These are phyloP conservation scores for Camelina neglecta DNA, from an alignment of 345 rosid genomes.

Conservation along the genomic window DNA sequence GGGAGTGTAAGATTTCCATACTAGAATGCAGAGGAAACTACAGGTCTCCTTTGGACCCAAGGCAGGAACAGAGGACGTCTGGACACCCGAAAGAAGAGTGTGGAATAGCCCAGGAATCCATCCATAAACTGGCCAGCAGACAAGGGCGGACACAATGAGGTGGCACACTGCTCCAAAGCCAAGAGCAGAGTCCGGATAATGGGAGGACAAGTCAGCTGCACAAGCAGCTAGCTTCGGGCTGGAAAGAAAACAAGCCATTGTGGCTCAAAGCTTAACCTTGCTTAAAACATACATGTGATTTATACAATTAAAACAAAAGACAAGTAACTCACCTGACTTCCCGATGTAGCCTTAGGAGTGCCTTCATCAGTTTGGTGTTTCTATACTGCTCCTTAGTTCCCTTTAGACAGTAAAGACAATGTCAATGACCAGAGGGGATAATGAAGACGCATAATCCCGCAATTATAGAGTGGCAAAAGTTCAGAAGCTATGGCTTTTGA, in stretches of 20 bases:
- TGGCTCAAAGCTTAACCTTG: constrained; percentile 33
- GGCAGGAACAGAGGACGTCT: constrained; percentile 68
- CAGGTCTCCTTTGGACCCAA: constrained; percentile 98
- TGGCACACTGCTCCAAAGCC: constrained; percentile 96
- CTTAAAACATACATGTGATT: constrained; percentile 21
- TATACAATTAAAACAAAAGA: constrained; percentile 24
- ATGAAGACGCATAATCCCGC: constrained; percentile 1
- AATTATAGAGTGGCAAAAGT: constrained; percentile 11
- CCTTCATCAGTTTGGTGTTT: constrained; percentile 89
- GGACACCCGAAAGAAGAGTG: constrained; percentile 78
- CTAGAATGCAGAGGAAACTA: constrained; percentile 91
- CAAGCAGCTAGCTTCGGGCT: constrained; percentile 97
- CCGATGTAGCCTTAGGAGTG: constrained; percentile 81
- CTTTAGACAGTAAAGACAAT: constrained; percentile 49
- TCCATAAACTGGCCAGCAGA: constrained; percentile 92
- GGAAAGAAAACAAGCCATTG: constrained; percentile 48
- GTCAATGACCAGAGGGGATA: constrained; percentile 30
- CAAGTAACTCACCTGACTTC: constrained; percentile 77
- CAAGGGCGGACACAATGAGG: constrained; percentile 87
- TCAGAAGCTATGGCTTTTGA: constrained; percentile 30
- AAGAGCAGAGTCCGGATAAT: constrained; percentile 90
- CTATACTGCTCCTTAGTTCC: constrained; percentile 89
- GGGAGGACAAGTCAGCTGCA: constrained; percentile 89
- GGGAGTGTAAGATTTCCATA: constrained; percentile 49
- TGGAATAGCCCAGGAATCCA: constrained; percentile 97